Conservation (phyloP, 768 basidiomycete genomes). For the Trametes cingulata region DNA sequence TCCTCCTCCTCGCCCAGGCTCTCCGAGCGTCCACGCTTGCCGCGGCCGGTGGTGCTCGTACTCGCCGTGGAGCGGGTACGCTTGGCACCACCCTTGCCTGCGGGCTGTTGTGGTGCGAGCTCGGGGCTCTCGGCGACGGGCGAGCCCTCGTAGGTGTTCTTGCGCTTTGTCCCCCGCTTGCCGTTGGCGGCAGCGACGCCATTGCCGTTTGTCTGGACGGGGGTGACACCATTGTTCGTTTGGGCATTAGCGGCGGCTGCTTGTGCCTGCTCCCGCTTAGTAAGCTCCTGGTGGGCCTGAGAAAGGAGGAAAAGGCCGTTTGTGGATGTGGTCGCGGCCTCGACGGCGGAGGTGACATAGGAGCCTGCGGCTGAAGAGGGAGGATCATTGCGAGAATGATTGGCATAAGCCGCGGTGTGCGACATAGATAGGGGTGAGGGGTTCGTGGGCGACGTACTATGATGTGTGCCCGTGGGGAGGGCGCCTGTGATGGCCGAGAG, state of each 20-base stretch:
- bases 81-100: slow-evolving; percentile 29
- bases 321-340: slow-evolving; percentile 71
- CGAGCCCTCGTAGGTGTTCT: slow-evolving; percentile 50
- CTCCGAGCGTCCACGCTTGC: slow-evolving; percentile 30
- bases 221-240: background rate
- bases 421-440: slow-evolving; percentile 40
- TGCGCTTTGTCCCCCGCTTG: slow-evolving; percentile 73
- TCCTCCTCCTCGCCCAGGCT: slow-evolving; percentile 36
- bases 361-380: slow-evolving; percentile 6
- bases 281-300: slow-evolving; percentile 95
- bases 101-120: slow-evolving; percentile 12
- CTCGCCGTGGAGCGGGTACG: slow-evolving; percentile 41
- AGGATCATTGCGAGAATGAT: slow-evolving; percentile 12
- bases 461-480: slow-evolving; percentile 53
- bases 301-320: slow-evolving; percentile 93
- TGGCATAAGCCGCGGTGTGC: slow-evolving; percentile 25
- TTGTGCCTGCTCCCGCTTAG: slow-evolving; percentile 89
- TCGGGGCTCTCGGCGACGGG: slow-evolving; percentile 22
- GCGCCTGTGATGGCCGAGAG: slow-evolving; percentile 81
- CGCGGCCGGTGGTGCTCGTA: slow-evolving; percentile 19
- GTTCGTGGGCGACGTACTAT: slow-evolving; percentile 62
- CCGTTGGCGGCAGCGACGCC: slow-evolving; percentile 26
- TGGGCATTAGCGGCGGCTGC: slow-evolving; percentile 32
- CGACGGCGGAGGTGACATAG: slow-evolving; percentile 47
- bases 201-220: slow-evolving; percentile 11